A percentile compares a stretch with the other conserved stretches of the same genome.
Evolutionary conservation across 345 rosid genomes (phyloP).

Genomic region (Nasturtium officinale): DNA sequence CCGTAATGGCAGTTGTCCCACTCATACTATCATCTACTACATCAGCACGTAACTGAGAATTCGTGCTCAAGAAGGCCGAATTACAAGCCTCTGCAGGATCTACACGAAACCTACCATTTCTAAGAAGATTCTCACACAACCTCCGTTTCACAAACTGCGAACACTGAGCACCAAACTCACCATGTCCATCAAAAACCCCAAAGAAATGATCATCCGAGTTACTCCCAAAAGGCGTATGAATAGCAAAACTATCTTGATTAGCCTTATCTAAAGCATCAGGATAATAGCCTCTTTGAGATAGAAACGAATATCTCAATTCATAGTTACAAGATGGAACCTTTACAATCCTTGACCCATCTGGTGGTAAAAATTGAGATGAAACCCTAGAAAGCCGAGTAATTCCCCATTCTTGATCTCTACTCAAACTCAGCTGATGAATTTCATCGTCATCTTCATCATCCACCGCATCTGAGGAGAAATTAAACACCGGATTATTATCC

Average conservation of each 20-base stretch:
- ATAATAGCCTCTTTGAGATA: conserved; percentile 93
- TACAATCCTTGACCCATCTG: conserved; percentile 75
- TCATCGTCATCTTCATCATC: conserved; percentile 59
- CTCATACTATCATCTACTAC: conserved; percentile 89
- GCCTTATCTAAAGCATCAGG: conserved; percentile 96
- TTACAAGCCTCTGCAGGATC: conserved; percentile 85
- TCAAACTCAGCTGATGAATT: conserved; percentile 48
- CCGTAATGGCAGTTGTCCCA: conserved; percentile 91
- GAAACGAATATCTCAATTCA: conserved; percentile 70
- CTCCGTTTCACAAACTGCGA: conserved; percentile 83
- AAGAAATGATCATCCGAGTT: conserved; percentile 75
- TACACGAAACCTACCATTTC: conserved; percentile 57
- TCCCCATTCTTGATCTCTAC: conserved; percentile 63
- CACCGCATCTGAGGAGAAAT: conserved; percentile 51
- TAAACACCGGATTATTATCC: conserved; percentile 57
- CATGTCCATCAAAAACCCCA: conserved; percentile 98
- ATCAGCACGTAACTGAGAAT: conserved; percentile 78
- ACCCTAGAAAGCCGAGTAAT: conserved; percentile 87
- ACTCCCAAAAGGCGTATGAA: conserved; percentile 86
- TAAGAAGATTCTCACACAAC: conserved; percentile 82
- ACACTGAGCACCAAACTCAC: conserved; percentile 89
- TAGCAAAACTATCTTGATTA: conserved; percentile 95
- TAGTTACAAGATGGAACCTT: conserved; percentile 63
- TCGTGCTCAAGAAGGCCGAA: conserved; percentile 63
- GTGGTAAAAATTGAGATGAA: conserved; percentile 88